These are phyloP conservation scores for Coniochaeta prunicola DNA, from an alignment of 2,329 filamentous ascomycete genomes.

Conservation along the genomic window DNA sequence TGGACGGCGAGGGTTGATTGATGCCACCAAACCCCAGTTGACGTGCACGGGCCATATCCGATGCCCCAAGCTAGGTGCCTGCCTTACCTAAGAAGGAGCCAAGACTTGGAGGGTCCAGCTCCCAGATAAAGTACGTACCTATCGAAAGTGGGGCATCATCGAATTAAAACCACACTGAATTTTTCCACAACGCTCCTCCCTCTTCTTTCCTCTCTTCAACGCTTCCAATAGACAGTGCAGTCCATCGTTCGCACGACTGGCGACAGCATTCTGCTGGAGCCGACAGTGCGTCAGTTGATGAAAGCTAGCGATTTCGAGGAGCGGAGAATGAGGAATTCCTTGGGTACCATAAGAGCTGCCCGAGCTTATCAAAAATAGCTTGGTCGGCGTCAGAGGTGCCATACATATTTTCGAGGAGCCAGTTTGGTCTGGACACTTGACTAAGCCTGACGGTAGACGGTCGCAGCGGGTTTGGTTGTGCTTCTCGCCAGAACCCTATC, in stretches of 20 bases:
- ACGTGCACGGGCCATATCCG: neutral
- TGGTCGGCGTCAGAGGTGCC: slow-evolving; percentile 81
- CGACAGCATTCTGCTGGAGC: slow-evolving; percentile 61
- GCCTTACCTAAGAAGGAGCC: too few relatives aligned
- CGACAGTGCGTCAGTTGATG: slow-evolving; percentile 55
- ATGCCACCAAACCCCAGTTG: neutral
- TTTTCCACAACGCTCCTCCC: slow-evolving; percentile 7
- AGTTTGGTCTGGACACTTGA: neutral
- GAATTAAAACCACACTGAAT: slow-evolving; percentile 3
- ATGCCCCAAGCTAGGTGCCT: too few relatives aligned
- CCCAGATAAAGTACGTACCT: too few relatives aligned
- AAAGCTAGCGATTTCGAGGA: slow-evolving; percentile 49
- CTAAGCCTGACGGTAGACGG: too few relatives aligned
- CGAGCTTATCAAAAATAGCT: slow-evolving; percentile 51
- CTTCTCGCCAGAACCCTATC: too few relatives aligned
- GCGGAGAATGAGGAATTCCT: slow-evolving; percentile 39
- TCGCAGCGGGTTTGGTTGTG: too few relatives aligned
- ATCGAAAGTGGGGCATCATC: neutral
- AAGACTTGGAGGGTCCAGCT: too few relatives aligned
- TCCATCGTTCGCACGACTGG: slow-evolving; percentile 54
- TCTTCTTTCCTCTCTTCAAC: slow-evolving; percentile 41
- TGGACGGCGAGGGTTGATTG: too few relatives aligned
- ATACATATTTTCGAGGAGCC: slow-evolving; percentile 33
- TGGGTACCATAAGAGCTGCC: slow-evolving; percentile 52
- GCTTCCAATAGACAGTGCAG: slow-evolving; percentile 84